Conservation (phyloP, 2,329 filamentous ascomycete species). For the Acephala macrosclerotiorum region DNA sequence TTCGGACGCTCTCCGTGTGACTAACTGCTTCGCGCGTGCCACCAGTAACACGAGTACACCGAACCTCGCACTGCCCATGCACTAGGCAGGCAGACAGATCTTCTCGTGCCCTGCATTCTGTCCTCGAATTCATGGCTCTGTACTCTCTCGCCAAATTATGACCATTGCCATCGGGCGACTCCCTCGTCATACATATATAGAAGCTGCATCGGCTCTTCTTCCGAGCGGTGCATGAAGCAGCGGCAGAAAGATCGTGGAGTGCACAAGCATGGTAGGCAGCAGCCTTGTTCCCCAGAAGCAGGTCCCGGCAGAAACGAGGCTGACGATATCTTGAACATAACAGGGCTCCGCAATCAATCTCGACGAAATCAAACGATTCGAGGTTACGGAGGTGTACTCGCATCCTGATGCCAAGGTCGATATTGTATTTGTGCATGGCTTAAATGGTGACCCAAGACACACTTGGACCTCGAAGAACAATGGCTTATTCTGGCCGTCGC, state of each 20-base stretch:
- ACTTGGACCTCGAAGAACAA: slow-evolving; percentile 64
- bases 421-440: slow-evolving; percentile 75
- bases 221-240: slow-evolving; percentile 1
- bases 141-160: neutral
- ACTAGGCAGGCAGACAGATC: slow-evolving; percentile 22
- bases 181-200: slow-evolving; percentile 3
- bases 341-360: slow-evolving; percentile 57
- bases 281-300: neutral
- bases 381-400: slow-evolving; percentile 64
- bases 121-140: slow-evolving; percentile 8
- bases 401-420: slow-evolving; percentile 67
- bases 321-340: slow-evolving; percentile 2
- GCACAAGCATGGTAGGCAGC: slow-evolving; percentile 5
- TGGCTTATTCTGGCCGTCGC: slow-evolving; percentile 72
- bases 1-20: slow-evolving; percentile 35
- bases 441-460: slow-evolving; percentile 69
- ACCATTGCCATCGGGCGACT: neutral
- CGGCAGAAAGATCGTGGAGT: slow-evolving; percentile 2
- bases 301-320: slow-evolving; percentile 9
- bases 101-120: slow-evolving; percentile 11
- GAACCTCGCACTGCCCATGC: slow-evolving; percentile 12
- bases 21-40: slow-evolving; percentile 38
- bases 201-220: neutral
- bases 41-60: slow-evolving; percentile 27
- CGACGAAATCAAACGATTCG: slow-evolving; percentile 58